Conservation (phyloP, 2,329 filamentous ascomycete genomes). For the Corinectria fuckeliana region DNA sequence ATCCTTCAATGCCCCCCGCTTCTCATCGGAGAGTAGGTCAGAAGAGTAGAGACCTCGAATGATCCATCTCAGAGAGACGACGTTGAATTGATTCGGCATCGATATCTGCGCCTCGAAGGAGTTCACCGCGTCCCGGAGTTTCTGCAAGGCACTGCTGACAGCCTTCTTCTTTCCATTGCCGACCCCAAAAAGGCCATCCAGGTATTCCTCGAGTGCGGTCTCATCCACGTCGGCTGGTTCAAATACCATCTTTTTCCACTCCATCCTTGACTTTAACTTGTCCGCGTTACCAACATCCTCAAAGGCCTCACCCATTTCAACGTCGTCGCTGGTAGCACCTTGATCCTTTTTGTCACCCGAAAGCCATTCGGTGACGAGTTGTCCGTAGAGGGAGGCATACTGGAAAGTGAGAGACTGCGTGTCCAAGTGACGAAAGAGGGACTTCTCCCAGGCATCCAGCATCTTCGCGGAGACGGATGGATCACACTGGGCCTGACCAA, state of each 20-base stretch:
- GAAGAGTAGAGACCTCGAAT: conserved; percentile 52
- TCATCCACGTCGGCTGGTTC: conserved; percentile 47
- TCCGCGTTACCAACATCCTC: conserved; percentile 49
- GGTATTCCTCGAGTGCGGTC: conserved; percentile 46
- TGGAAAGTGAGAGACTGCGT: conserved; percentile 51
- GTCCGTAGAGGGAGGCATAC: conserved; percentile 53
- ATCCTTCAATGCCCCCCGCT: conserved; percentile 50
- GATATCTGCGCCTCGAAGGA: conserved; percentile 42
- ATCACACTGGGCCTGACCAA: conserved; percentile 49
- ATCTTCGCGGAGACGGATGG: conserved; percentile 47
- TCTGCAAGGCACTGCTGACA: conserved; percentile 33
- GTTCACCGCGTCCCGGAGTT: conserved; percentile 37
- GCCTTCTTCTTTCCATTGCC: conserved; percentile 32
- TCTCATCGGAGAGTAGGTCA: conserved; percentile 52
- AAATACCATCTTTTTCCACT: conserved; percentile 56
- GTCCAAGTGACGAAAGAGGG: conserved; percentile 47
- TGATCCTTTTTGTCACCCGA: conserved; percentile 36
- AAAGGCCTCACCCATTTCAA: conserved; percentile 46
- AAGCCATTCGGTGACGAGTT: conserved; percentile 57
- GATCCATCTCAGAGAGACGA: conserved; percentile 44
- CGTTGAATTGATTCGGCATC: conserved; percentile 44
- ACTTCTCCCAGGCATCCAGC: conserved; percentile 44
- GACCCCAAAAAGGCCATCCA: conserved; percentile 50
- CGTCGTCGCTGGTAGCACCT: conserved; percentile 17
- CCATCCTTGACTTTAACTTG: conserved; percentile 45